phyloP scores from a whole-genome alignment of 2,329 filamentous ascomycete species.

The Colletotrichum sp. region DNA sequence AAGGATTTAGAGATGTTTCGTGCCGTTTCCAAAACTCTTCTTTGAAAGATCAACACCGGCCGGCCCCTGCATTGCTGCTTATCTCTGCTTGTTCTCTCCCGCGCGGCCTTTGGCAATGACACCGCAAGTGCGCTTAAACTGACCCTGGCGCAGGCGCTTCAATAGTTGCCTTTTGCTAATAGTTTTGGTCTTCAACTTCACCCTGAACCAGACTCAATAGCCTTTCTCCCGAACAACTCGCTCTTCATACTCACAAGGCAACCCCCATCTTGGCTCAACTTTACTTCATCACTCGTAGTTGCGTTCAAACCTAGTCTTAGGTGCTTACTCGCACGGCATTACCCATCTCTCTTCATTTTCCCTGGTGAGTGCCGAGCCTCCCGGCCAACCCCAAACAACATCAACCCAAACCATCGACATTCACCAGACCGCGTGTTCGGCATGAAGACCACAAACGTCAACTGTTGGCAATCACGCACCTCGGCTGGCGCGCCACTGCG shows the following conservation, averaged over 20 bases:
- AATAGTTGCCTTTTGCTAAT: background rate
- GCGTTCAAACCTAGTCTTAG: background rate
- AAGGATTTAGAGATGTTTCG: background rate
- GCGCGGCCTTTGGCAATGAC: background rate
- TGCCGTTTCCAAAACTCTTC: background rate
- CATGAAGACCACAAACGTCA: background rate
- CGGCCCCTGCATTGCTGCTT: background rate
- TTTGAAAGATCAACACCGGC: background rate
- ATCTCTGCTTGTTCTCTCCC: background rate
- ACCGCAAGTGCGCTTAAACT: background rate
- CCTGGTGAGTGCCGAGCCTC: background rate
- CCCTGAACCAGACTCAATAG: background rate
- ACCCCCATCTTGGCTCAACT: background rate
- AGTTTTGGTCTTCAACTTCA: background rate
- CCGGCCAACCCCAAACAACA: background rate
- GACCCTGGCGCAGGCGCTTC: background rate
- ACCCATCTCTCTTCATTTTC: background rate
- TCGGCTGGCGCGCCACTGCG: background rate
- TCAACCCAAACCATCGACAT: background rate
- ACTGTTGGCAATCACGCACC: background rate
- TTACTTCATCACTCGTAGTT: background rate
- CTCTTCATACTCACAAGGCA: background rate
- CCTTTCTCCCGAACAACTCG: background rate
- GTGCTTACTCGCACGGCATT: background rate
- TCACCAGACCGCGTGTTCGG: background rate